Base-by-base conservation (phyloP, 2,329 filamentous ascomycete genomes). In the Fusarium annulatum region DNA sequence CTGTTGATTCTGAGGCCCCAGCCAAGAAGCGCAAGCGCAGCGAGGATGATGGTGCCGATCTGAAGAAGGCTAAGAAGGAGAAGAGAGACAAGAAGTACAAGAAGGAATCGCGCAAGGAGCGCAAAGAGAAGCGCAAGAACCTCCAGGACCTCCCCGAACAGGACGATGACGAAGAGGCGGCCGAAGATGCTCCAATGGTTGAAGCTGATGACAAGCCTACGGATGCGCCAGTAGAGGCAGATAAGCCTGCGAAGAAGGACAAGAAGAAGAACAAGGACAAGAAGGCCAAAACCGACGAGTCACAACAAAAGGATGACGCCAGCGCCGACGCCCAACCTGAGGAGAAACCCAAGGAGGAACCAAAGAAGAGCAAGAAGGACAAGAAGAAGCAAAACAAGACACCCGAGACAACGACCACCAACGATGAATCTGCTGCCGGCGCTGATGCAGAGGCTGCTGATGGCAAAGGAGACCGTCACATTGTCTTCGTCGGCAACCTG, bases 401-500 rank as follows among this genome's bases (percentile, higher is more conserved):
- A 39, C 49, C 67, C 33, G 63, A 70, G 38, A 71, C 72, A 63
- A 64, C 72, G 36, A 55, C 69, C 30, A 21, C 61, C 46, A 67
- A 72, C 38, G 58, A 61, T 39, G 65, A 67, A 9, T 38, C 68
- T 43, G 61, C 63, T 34, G 52, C 49, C 23, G 56, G 38, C 56
- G 42, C 63, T 15, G 61, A 51, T 62, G 71, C 75, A 33, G 70
- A 70, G 18, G 51, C 66, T 39, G 53, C 72, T 34, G 77, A 72
- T 38, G 52, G 70, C 41, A 78, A 81, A 55, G 65, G 69, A 52
- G 78, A 79, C 61, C 80, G 79, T 41, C 74, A 78, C 77, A 84
- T 82, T 67, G 76, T 79, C 75, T 80, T 80, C 39, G 73, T 78
- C 26, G 94, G 96, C 81, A 98, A 98, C 84, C 92, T 98, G 10